A percentile compares a stretch with the other conserved stretches of the same genome.
phyloP scores from a whole-genome alignment of 805 yeast species.

The Kodamaea neixiangensis region DNA sequence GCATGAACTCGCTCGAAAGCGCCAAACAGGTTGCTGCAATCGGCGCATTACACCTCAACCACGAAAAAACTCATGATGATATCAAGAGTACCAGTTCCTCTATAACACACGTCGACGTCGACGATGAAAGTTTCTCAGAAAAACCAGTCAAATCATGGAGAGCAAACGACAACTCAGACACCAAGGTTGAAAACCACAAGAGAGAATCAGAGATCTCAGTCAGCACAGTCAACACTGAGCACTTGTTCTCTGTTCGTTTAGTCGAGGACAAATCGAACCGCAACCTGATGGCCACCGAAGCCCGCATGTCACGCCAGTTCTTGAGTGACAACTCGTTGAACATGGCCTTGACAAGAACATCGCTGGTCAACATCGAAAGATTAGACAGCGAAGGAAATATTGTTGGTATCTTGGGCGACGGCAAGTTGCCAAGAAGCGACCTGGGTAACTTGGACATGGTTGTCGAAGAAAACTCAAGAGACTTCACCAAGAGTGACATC shows the following conservation, averaged over 20 bases:
- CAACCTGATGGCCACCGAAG: constrained; percentile 31
- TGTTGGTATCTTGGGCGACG: constrained; percentile 21
- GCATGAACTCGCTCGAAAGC: constrained; percentile 27
- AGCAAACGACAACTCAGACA: constrained; percentile 36
- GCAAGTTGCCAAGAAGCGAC: constrained; percentile 29
- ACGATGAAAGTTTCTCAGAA: constrained; percentile 29
- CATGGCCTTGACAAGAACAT: constrained; percentile 28
- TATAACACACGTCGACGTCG: constrained; percentile 51
- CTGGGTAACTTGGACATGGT: constrained; percentile 30
- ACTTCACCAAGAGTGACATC: constrained; percentile 14
- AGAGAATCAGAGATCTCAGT: constrained; percentile 71
- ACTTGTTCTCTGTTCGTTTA: constrained; percentile 74
- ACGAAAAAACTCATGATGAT: constrained; percentile 9
- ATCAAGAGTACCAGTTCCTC: constrained; percentile 45
- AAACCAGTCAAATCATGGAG: constrained; percentile 46
- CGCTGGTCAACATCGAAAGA: constrained; percentile 47
- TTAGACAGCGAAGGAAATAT: constrained; percentile 49
- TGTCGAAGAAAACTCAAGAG: constrained; percentile 32
- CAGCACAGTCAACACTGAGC: constrained; percentile 85
- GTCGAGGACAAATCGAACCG: constrained; percentile 55
- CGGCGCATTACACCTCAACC: constrained; percentile 51
- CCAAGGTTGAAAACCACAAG: constrained; percentile 35
- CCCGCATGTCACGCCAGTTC: constrained; percentile 20
- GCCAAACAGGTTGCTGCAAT: constrained; percentile 48
- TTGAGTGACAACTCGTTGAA: constrained; percentile 28